A percentile compares a stretch with the other conserved stretches of the same genome.
Conservation (phyloP, 2,329 filamentous ascomycete genomes). For the Fusarium multiceps region DNA sequence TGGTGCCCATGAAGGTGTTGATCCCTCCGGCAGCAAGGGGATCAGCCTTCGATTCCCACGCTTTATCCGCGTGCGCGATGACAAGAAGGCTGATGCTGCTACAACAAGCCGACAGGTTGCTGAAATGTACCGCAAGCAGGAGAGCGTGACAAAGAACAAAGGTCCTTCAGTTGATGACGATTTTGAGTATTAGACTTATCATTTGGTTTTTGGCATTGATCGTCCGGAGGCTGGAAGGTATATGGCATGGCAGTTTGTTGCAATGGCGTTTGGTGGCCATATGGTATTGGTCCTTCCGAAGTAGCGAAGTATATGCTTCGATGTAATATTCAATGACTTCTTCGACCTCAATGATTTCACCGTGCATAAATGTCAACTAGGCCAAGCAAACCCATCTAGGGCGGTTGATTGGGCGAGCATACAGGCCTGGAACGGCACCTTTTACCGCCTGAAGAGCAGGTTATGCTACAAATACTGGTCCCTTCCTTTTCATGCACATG, state of each 20-base stretch:
- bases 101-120: conserved; percentile 87
- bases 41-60: conserved; percentile 91
- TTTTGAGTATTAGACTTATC: conserved; percentile 84
- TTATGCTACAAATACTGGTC: not conserved
- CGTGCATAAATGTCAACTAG: not conserved
- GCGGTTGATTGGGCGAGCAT: not conserved
- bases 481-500: not conserved
- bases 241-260: conserved; percentile 10
- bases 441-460: too few relatives aligned
- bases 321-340: conserved; percentile 3
- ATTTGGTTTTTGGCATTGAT: not conserved
- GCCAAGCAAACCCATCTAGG: not conserved
- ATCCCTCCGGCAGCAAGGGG: conserved; percentile 76
- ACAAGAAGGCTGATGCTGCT: conserved; percentile 95
- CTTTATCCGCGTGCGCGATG: conserved; percentile 91
- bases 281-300: not conserved
- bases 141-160: conserved; percentile 88
- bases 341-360: not conserved
- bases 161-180: conserved; percentile 92
- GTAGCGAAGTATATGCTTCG: conserved; percentile 2
- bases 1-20: conserved; percentile 83
- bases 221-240: not conserved
- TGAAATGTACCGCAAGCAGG: conserved; percentile 97
- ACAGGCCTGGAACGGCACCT: not conserved
- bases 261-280: conserved; percentile 24